Base-by-base conservation (phyloP, 2,329 filamentous ascomycete species). In the Alternaria angustiovoidea region DNA sequence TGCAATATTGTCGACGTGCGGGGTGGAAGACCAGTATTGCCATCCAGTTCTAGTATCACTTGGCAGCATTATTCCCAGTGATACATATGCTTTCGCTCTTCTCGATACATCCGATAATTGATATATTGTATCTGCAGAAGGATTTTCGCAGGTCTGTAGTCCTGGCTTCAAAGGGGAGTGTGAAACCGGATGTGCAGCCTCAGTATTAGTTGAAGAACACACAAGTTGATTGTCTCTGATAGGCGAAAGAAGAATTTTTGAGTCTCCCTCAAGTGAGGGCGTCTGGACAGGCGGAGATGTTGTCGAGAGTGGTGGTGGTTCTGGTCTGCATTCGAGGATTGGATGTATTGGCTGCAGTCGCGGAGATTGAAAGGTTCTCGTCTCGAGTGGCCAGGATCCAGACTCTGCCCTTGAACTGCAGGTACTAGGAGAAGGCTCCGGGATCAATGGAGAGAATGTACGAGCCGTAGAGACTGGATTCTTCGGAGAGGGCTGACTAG, bases 361-460 rank as follows among this genome's bases (percentile, higher is more conserved):
- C 38, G 63, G 53, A 41, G 61, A 51, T n/a, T 64, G 64, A 4
- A 63, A 47, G 38, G 57, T 18, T 4, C 38, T 54, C 1, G 61
- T 26, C 12, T 41, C 53, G 20, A 55, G 30, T 24, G 63, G 57
- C 57, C 61, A 65, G 4, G 64, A 43, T 30, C n/a, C 46, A 39
- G 65, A 9, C 22, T 71, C 61, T 49, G 61, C 51, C 7, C 56
- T 38, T 52, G 59, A 63, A 20, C 70, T 67, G 20, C 51, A 28
- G 7, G 56, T 2, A 41, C 68, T 66, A 24, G 72, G 67, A 39
- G 68, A 74, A 36, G 74, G 66, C n/a, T 76, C 75, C 41, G 74
- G 73, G 18, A 77, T 58, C 7, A 76, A 59, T 39, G 70, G 71
- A 34, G 66, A 72, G 43, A 70, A 75, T 11, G 51, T 62, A 28